Base-by-base conservation (phyloP, 2,329 filamentous ascomycete genomes). In the Diaporthe citrichinensis region DNA sequence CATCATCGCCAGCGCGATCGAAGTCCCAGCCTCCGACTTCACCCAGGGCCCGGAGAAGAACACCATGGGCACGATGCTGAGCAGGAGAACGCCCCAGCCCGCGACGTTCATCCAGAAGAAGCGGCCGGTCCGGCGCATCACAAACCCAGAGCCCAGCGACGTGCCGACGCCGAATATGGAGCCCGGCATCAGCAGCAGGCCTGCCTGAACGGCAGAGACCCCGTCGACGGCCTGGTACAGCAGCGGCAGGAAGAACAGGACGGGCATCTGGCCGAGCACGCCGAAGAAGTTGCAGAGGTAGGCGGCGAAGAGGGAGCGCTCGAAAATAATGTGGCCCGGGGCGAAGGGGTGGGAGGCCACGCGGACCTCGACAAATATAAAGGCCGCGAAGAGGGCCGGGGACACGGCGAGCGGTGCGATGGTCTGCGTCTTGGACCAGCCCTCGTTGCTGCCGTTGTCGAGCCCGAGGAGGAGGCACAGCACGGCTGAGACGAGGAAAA, bases 161-260 rank as follows among this genome's bases (percentile, higher is more conserved):
- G 93, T 93, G 4, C 83, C 81, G 3, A 95, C 93, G 36, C 89
- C 76, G 7, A 86, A 85, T 4, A 92, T 57, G 78, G 94, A 93
- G 72, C 88, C 88, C 0, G 94, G 94, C 44, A 96, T 85, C 25
- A 96, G 88, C 46, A 92, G 85, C 1, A 93, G 76, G 1, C 94
- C 94, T 5, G 93, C 90, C 72, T 87, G 82, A 0, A 92, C 92
- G 1, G 94, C 92, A 5, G 88, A 89, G 34, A 92, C 84, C 7
- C 90, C 91, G 68, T 93, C 87, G 0, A 93, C 92, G 7, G 92
- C 94, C 83, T 96, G 94, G 84, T 94, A 94, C 83, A 93, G 95
- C 2, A 96, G 86, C 1, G 94, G 93, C n/a, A 94, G 85, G 84
- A 94, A 94, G 85, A 95, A 96, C 5, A 94, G 78, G 1, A 88